phyloP scores from a whole-genome alignment of 108 stramenopile species.

The Fragilariopsis cylindrus region DNA sequence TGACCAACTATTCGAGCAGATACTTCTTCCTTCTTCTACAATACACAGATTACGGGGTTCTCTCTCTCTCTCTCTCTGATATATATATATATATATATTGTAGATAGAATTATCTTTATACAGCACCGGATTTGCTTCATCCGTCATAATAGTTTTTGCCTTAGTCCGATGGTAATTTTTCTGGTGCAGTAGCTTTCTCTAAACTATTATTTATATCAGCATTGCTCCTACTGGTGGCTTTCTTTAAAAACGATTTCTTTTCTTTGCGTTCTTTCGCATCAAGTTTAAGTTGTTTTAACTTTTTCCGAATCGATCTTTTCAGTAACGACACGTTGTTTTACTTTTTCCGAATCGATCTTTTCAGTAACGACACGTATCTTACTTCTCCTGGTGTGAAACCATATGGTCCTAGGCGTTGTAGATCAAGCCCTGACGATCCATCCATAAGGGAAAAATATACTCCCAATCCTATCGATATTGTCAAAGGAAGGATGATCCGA shows the following conservation, averaged over 20 bases:
- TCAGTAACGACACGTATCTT: slow-evolving; percentile 1
- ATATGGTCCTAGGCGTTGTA: slow-evolving; percentile 7
- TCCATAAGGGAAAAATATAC: neutral
- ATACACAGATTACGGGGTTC: too few species aligned
- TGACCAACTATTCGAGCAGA: too few species aligned
- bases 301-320: neutral
- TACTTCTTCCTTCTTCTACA: too few species aligned
- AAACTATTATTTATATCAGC: too few species aligned
- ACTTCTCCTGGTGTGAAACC: neutral
- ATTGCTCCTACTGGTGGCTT: too few species aligned
- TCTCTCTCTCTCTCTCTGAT: too few species aligned
- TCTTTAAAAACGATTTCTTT: neutral
- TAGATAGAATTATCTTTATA: too few species aligned
- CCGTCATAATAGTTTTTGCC: too few species aligned
- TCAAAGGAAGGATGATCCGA: slow-evolving; percentile 3
- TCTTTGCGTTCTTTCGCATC: slow-evolving; percentile 3
- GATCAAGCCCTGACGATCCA: slow-evolving; percentile 1
- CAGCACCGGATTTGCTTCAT: too few species aligned
- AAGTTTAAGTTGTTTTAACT: neutral
- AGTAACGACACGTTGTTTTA: neutral
- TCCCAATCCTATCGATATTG: slow-evolving; percentile 7
- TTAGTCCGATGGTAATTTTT: too few species aligned
- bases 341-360: slow-evolving; percentile 16
- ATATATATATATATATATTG: too few species aligned
- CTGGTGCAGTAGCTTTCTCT: too few species aligned